Percentiles rank a stretch among this genome's conserved stretches.
Conservation (phyloP, 73 alveolate species). For the Urostyla sp. region DNA sequence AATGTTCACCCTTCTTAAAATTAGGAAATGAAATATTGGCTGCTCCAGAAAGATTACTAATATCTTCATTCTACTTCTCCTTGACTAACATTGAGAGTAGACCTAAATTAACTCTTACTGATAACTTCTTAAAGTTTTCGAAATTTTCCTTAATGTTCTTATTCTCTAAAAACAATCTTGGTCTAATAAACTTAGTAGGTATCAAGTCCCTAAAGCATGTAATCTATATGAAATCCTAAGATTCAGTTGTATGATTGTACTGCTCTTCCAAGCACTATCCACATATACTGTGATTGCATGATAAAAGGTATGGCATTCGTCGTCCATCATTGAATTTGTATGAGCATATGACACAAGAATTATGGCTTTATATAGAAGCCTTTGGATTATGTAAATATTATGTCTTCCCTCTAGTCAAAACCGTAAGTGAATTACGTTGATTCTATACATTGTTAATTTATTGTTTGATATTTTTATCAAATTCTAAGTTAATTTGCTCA, state of each 20-base stretch:
- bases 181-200: background rate
- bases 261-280: constrained; percentile 21
- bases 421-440: too few relatives aligned
- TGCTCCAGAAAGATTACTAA: background rate
- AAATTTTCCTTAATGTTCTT: background rate
- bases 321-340: background rate
- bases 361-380: background rate
- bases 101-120: constrained; percentile 39
- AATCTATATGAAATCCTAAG: background rate
- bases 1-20: background rate
- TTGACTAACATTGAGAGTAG: constrained; percentile 6
- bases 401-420: background rate
- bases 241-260: background rate
- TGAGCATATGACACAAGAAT: background rate
- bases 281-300: constrained; percentile 26
- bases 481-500: background rate
- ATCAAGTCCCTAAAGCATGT: background rate
- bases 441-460: background rate
- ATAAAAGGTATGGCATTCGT: constrained; percentile 10
- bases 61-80: background rate
- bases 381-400: background rate
- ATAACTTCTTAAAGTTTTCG: constrained; percentile 10
- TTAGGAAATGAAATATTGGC: background rate
- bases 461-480: background rate
- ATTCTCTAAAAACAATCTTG: background rate